These are phyloP conservation scores for Podila minutissima DNA, from an alignment of 192 early-diverging fungal genomes.

Conservation along the genomic window DNA sequence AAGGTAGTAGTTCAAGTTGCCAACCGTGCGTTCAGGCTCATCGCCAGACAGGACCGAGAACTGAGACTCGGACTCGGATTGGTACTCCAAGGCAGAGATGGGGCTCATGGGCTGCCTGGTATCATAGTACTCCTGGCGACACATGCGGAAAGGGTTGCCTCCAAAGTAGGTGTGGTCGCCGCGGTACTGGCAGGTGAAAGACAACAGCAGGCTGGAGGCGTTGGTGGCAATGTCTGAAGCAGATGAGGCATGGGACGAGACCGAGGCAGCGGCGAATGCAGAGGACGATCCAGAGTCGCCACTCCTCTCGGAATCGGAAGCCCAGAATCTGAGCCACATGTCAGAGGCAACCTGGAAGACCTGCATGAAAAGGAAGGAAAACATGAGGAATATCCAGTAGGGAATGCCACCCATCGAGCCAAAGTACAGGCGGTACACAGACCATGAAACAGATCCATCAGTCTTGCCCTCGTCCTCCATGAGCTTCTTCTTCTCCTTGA, in stretches of 20 bases:
- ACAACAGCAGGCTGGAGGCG: conserved; percentile 36
- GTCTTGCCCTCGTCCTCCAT: conserved; percentile 87
- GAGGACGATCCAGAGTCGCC: conserved; percentile 2
- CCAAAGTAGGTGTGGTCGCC: conserved; percentile 47
- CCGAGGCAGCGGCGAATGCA: conserved; percentile 20
- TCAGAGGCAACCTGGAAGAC: conserved; percentile 54
- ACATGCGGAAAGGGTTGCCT: conserved; percentile 28
- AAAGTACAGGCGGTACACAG: conserved; percentile 86
- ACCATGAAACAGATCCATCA: conserved; percentile 77
- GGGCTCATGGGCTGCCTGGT: conserved; percentile 42
- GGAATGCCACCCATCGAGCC: conserved; percentile 68
- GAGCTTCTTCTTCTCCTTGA: conserved; percentile 60
- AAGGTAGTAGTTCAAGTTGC: conserved; percentile 65
- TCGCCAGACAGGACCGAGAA: conserved; percentile 15
- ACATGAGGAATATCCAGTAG: conserved; percentile 67
- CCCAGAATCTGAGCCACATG: conserved; percentile 50
- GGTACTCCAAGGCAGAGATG: conserved; percentile 20
- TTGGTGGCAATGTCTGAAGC: conserved; percentile 28
- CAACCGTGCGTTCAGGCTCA: conserved; percentile 19
- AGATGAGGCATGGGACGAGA: conserved; percentile 19
- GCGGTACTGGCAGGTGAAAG: conserved; percentile 52
- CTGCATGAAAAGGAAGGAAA: conserved; percentile 55
- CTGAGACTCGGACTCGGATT: neutral
- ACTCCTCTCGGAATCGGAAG: conserved; percentile 8
- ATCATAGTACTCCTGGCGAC: conserved; percentile 46